A percentile compares a stretch with the other conserved stretches of the same genome.
Evolutionary conservation across 2,329 filamentous ascomycete species (phyloP).

Genomic region (Fusarium robinianum): DNA sequence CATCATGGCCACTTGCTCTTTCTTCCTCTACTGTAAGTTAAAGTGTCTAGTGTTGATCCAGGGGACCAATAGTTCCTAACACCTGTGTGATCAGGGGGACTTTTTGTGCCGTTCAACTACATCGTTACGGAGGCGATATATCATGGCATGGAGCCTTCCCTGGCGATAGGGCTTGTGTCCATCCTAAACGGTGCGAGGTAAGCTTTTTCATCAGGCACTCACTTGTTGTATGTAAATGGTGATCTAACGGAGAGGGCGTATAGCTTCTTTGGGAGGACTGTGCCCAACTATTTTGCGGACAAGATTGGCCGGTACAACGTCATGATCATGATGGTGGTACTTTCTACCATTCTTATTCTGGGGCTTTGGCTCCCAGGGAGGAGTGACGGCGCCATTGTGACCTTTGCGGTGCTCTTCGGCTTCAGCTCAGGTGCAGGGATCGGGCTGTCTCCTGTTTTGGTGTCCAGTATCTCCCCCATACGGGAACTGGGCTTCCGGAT

Average conservation of each 20-base stretch:
- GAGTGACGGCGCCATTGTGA: conserved; percentile 16
- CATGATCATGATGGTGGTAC: conserved; percentile 17
- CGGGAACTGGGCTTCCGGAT: conserved; percentile 24
- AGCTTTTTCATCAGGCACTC: background rate
- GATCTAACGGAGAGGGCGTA: conserved; percentile 6
- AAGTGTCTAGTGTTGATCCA: background rate
- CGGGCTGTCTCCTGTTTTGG: conserved; percentile 17
- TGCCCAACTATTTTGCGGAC: conserved; percentile 27
- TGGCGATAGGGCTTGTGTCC: conserved; percentile 22
- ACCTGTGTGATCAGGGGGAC: conserved; percentile 12
- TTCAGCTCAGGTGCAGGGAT: conserved; percentile 24
- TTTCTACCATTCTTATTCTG: conserved; percentile 12
- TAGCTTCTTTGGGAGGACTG: conserved; percentile 27
- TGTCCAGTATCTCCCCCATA: conserved; percentile 15
- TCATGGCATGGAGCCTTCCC: conserved; percentile 18
- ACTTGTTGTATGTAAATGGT: background rate
- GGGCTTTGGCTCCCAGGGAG: conserved; percentile 21
- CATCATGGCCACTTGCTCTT: conserved; percentile 17
- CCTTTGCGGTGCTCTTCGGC: conserved; percentile 22
- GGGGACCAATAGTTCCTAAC: conserved; percentile 6
- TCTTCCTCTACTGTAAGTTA: conserved; percentile 27
- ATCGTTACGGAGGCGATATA: conserved; percentile 25
- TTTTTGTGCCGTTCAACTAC: conserved; percentile 27
- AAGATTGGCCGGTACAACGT: conserved; percentile 25
- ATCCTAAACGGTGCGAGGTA: conserved; percentile 28